These are phyloP conservation scores for Psidium friedrichsthalianum DNA, from an alignment of 345 rosid species.

Conservation along the genomic window DNA sequence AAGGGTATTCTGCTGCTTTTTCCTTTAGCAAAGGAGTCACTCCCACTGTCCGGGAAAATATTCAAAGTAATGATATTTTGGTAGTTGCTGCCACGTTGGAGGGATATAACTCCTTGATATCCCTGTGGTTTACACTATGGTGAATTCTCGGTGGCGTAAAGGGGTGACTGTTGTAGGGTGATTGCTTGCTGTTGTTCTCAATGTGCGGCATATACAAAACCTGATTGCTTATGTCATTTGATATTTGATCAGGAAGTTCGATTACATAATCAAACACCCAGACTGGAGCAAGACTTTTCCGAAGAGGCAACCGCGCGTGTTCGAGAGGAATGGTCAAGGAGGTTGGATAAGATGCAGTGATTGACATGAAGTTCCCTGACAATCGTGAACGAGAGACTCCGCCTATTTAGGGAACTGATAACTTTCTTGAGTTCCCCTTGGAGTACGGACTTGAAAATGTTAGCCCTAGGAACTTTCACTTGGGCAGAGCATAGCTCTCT, in stretches of 20 bases:
- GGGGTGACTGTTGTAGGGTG: neutral
- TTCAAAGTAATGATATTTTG: neutral
- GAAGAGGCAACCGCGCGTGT: slow-evolving; percentile 39
- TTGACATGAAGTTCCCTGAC: neutral
- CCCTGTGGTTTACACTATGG: neutral
- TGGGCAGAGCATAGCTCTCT: neutral
- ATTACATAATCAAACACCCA: slow-evolving; percentile 45
- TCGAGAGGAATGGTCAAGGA: slow-evolving; percentile 47
- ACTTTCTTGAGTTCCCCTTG: neutral
- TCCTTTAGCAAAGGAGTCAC: neutral
- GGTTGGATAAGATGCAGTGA: slow-evolving; percentile 36
- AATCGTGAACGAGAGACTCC: neutral
- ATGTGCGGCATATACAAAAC: neutral
- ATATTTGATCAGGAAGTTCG: slow-evolving; percentile 40
- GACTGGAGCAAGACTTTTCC: slow-evolving; percentile 60
- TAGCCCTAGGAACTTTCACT: neutral
- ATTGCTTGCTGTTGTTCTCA: neutral
- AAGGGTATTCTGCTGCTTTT: neutral
- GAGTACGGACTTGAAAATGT: neutral
- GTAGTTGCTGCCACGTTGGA: neutral
- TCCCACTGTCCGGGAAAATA: neutral
- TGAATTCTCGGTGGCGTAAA: neutral
- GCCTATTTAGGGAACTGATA: neutral
- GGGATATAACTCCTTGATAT: neutral
- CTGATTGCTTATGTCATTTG: neutral